A percentile compares a stretch with the other conserved stretches of the same genome.
Evolutionary conservation across 2,329 filamentous ascomycete species (phyloP).

Genomic region (Pseudogymnoascus sp.): DNA sequence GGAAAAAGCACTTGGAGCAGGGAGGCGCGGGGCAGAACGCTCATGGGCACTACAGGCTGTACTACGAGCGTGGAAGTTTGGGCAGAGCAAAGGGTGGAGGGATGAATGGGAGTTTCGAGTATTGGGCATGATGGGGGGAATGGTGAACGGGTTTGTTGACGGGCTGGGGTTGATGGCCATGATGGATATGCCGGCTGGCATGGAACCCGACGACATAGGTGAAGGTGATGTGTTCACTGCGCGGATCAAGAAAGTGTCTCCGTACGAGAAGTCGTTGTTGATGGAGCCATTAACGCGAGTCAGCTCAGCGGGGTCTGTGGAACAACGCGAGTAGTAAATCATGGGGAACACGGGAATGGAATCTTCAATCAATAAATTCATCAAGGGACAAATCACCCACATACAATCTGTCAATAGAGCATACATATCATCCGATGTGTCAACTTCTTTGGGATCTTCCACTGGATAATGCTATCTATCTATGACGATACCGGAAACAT

Average conservation of each 20-base stretch:
- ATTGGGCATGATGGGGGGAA: not conserved
- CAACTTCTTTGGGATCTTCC: not conserved
- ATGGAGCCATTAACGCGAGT: not conserved
- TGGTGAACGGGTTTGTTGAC: conserved; percentile 1
- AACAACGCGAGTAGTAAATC: not conserved
- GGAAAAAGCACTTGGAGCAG: conserved; percentile 21
- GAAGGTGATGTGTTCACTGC: conserved; percentile 5
- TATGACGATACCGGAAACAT: not conserved
- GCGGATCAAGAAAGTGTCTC: conserved; percentile 1
- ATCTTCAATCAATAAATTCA: conserved; percentile 2
- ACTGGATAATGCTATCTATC: not conserved
- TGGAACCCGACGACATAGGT: not conserved
- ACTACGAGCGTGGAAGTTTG: conserved; percentile 50
- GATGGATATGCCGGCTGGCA: conserved; percentile 2
- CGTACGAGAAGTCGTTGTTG: conserved; percentile 4
- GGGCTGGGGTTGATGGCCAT: not conserved
- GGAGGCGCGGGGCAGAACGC: conserved; percentile 26
- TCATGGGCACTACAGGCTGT: conserved; percentile 54
- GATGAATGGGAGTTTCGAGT: conserved; percentile 2
- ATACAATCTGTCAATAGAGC: not conserved
- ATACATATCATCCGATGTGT: conserved; percentile 5
- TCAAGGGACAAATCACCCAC: not conserved
- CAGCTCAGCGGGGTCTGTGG: conserved; percentile 6
- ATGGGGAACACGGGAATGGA: not conserved
- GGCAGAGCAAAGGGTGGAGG: not conserved